Evolutionary conservation across 805 yeast genomes (phyloP), one percentile per base, ranked within the genome.

Genomic region (Teunomyces stri): DNA sequence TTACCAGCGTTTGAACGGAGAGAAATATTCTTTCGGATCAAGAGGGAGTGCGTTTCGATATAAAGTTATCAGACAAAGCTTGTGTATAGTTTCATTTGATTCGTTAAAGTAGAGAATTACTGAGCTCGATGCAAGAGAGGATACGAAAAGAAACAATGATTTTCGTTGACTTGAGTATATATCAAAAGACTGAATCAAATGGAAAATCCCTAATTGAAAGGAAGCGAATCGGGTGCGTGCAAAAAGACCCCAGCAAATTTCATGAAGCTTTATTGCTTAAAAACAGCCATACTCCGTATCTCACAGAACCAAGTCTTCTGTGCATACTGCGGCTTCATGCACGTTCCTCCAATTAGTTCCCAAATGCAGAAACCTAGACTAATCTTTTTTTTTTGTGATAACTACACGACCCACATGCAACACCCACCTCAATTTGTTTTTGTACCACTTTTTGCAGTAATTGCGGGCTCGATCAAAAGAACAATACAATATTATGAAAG

Each of bases 361-460:
- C 34, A 13, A 31, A n/a, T 37, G 16, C 28, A 37, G 29, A 15
- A 20, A 13, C 28, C 25, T 6, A 34, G 25, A 20, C 7, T n/a
- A 37, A 21, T 37, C 22, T 18, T 18, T 22, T 37, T 22, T 36
- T 37, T n/a, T 37, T 27, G 16, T 22, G 40, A 27, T n/a, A 13
- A n/a, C 11, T 12, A 15, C 40, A 37, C 40, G 16, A 37, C 29
- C 13, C 16, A 7, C 11, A n/a, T 37, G 40, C 28, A 37, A 12
- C 38, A 25, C 38, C 21, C 5, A 31, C 34, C 34, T 31, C 34
- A 13, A 30, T 6, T 21, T n/a, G 18, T n/a, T 37, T 36, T 37
- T 37, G 40, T 37, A 27, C 45, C 48, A 42, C 21, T 43, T 35
- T 39, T 40, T 35, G 46, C 42, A 37, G 50, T 43, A 13, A 46